Base-by-base conservation (phyloP, 495 filamentous ascomycete genomes). In the Parathielavia hyrcaniae region DNA sequence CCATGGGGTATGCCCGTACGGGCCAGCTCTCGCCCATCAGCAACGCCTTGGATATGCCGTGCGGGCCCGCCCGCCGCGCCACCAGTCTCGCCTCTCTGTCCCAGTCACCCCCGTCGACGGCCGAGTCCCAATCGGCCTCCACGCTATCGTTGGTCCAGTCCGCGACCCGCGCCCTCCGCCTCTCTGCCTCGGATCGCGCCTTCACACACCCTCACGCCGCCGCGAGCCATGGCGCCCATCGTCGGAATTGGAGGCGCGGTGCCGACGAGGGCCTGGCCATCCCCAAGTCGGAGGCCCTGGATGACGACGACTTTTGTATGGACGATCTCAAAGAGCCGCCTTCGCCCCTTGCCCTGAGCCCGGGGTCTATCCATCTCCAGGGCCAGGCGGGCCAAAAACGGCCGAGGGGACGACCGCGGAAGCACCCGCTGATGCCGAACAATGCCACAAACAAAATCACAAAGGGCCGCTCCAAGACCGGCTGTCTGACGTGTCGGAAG, bases 391-490 rank as follows among this genome's bases (percentile, higher is more conserved):
- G 47, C 49, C 64, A 68, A 26, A 86, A 84, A 64, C 68, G 85
- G 57, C 81, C 81, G 16, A 82, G 91, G 67, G 91, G 91, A 22
- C 83, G 91, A 22, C 91, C 91, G 52, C 77, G 91, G 72, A 95
- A 95, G 73, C 83, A 95, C 66, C 90, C 89, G 16, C 75, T 86
- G 38, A 77, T 79, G 8, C 72, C 79, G 34, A 71, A 70, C 48
- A 59, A 71, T 39, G 58, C 64, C 13, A 67, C 70, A 32, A 81
- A 77, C 70, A 93, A 93, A 62, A 70, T 87, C 54, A 83, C 89
- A 48, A 93, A 95, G 64, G 88, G 87, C n/a, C 80, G 91, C 19
- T 95, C 90, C 58, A 96, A 96, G 76, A 96, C 91, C 4, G 91
- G 91, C 0, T 96, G 91, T 72, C 86, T 93, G 56, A 96, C 91